Percentiles rank a stretch among this genome's conserved stretches.
Evolutionary conservation across 768 basidiomycete genomes (phyloP).

Genomic region (Mycena venus): DNA sequence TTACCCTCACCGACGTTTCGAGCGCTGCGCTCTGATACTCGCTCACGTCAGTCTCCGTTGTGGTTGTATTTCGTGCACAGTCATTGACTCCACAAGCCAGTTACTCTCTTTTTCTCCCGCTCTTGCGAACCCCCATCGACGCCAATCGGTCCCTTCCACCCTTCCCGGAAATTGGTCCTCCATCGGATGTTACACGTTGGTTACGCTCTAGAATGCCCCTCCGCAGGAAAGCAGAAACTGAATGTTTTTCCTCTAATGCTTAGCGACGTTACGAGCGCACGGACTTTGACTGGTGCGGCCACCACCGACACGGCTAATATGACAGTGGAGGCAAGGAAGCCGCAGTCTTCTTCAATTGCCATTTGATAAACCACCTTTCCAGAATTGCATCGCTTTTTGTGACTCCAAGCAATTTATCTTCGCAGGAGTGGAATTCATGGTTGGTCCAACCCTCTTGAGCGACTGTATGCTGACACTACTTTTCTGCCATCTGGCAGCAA

Average conservation of each 20-base stretch:
- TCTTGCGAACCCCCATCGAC: constrained; percentile 42
- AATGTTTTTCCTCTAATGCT: neutral
- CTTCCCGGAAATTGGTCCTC: constrained; percentile 71
- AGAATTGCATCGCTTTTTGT: constrained; percentile 62
- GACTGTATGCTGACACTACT: too few relatives aligned
- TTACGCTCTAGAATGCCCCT: neutral
- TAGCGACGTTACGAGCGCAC: constrained; percentile 69
- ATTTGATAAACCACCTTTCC: neutral
- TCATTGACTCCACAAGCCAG: neutral
- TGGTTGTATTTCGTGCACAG: neutral
- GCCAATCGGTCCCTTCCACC: constrained; percentile 54
- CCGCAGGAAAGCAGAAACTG: too few relatives aligned
- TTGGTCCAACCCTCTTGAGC: constrained; percentile 29
- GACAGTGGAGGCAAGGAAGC: constrained; percentile 62
- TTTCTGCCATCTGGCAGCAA: constrained; percentile 28
- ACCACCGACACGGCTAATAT: constrained; percentile 64
- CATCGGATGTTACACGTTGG: constrained; percentile 74
- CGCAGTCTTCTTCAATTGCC: too few relatives aligned
- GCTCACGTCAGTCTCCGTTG: neutral
- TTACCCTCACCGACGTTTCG: neutral
- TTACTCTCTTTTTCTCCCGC: neutral
- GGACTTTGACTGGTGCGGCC: constrained; percentile 67
- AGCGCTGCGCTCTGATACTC: neutral
- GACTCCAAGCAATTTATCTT: constrained; percentile 64
- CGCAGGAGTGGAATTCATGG: constrained; percentile 76